Evolutionary conservation across 2,329 filamentous ascomycete species (phyloP).

Genomic region (Penicillium sp.): DNA sequence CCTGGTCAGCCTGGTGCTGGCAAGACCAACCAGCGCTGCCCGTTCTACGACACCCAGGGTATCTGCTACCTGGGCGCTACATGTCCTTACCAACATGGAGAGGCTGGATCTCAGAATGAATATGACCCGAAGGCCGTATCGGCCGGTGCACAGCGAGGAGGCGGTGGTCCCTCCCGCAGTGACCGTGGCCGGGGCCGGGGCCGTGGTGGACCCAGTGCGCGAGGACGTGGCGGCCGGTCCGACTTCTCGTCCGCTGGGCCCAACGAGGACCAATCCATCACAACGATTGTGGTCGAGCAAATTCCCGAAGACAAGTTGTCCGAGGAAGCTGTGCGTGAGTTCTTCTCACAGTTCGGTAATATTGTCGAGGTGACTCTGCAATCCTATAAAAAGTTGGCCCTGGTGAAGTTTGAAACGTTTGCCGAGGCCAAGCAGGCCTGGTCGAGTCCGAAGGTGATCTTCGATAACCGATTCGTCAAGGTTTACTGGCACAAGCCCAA

Average conservation of each 20-base stretch:
- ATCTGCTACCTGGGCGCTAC: slow-evolving; percentile 58
- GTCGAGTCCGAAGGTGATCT: slow-evolving; percentile 62
- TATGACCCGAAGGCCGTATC: slow-evolving; percentile 58
- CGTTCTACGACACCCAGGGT: slow-evolving; percentile 61
- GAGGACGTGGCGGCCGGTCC: slow-evolving; percentile 48
- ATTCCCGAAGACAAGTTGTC: slow-evolving; percentile 61
- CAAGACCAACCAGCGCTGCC: slow-evolving; percentile 48
- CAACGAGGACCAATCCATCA: slow-evolving; percentile 55
- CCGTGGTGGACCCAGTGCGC: slow-evolving; percentile 42
- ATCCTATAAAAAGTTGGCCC: slow-evolving; percentile 54
- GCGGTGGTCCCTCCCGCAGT: slow-evolving; percentile 27
- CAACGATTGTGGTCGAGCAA: slow-evolving; percentile 61
- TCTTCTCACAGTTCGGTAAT: slow-evolving; percentile 60
- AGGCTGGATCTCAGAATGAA: slow-evolving; percentile 46
- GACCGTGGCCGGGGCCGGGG: slow-evolving; percentile 46
- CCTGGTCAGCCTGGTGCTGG: slow-evolving; percentile 31
- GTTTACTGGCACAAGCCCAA: slow-evolving; percentile 62
- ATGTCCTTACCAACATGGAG: slow-evolving; percentile 61
- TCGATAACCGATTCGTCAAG: slow-evolving; percentile 66
- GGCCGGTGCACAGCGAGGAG: slow-evolving; percentile 35
- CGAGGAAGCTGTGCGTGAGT: slow-evolving; percentile 55
- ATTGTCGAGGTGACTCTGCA: slow-evolving; percentile 59
- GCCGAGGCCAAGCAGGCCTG: slow-evolving; percentile 57
- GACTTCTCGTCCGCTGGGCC: slow-evolving; percentile 57
- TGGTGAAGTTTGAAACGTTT: slow-evolving; percentile 57